Evolutionary conservation across 768 basidiomycete species (phyloP), one percentile per base, ranked within the genome.

Genomic region (Russula dissimulans): DNA sequence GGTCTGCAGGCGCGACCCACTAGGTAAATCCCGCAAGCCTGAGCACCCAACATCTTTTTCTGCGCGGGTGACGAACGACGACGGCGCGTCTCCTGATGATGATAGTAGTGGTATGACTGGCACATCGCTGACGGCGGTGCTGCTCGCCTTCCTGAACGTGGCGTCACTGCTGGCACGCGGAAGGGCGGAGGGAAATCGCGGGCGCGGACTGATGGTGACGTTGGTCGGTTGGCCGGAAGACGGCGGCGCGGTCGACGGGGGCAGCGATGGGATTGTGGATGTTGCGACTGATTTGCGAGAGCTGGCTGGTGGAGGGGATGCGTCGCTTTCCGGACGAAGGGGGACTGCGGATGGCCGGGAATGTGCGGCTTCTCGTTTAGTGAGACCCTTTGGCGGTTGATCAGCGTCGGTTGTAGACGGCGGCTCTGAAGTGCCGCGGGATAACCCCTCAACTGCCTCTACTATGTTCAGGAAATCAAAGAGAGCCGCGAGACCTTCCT

Each of bases 1-100:
- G 4, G 74, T 76, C 59, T 77, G 70, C 31, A 67, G 56, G 14
- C 56, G 65, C 22, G 56, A 38, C n/a, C 11, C 44, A 11, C 17
- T 44, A 3, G 39, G 15, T 34, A 48, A 22, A 31, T 47, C 51
- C 22, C 10, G 45, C 39, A 43, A 29, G 8, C 36, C 36, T 38
- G 8, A 12, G 32, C 32, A 34, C 14, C 17, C 56, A 42, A 54
- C 57, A 29, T 26, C 22, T 26, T 63, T 46, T 9, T 64, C 54
- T 14, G 64, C 60, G n/a, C 59, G 53, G 18, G 61, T 63, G n/a
- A 46, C 48, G 53, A 66, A 39, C 51, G 60, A 50, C 57, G 65
- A 68, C 67, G 69, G 15, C 56, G 56, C 17, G 51, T 34, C 44
- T 31, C 45, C 46, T 1, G 38, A 15, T 11, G 38, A 43, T 3